Conservation (phyloP, 768 basidiomycete species). For the Lactarius hatsudake region DNA sequence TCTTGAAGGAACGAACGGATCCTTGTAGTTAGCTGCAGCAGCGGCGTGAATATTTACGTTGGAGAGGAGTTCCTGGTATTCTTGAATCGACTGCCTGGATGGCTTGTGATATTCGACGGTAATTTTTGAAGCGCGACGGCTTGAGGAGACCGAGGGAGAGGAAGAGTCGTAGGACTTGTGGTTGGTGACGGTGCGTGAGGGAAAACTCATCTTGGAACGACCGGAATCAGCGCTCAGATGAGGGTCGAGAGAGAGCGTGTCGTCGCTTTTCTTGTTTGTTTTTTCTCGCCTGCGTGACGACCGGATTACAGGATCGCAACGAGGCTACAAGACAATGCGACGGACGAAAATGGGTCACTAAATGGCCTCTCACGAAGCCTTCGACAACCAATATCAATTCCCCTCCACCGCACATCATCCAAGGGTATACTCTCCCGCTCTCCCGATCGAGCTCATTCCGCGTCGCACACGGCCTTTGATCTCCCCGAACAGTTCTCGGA, state of each 20-base stretch:
- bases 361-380: not conserved
- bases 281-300: conserved; percentile 8
- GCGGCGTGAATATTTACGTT: conserved; percentile 57
- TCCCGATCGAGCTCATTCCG: not conserved
- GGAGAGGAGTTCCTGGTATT: conserved; percentile 70
- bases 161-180: conserved; percentile 26
- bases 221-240: not conserved
- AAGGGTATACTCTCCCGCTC: not conserved
- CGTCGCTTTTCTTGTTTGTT: not conserved
- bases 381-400: conserved; percentile 7
- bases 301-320: conserved; percentile 18
- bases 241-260: not conserved
- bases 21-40: conserved; percentile 43
- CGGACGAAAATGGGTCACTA: conserved; percentile 7
- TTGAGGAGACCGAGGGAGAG: conserved; percentile 18
- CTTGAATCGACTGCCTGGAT: conserved; percentile 70
- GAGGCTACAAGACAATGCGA: conserved; percentile 17
- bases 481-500: not conserved
- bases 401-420: conserved; percentile 1
- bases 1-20: conserved; percentile 45
- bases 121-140: conserved; percentile 27
- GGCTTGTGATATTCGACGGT: conserved; percentile 77
- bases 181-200: conserved; percentile 27
- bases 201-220: conserved; percentile 22
- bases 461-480: not conserved